Evolutionary conservation across 306 rosid species (phyloP).

Genomic region (Acacia confusa): DNA sequence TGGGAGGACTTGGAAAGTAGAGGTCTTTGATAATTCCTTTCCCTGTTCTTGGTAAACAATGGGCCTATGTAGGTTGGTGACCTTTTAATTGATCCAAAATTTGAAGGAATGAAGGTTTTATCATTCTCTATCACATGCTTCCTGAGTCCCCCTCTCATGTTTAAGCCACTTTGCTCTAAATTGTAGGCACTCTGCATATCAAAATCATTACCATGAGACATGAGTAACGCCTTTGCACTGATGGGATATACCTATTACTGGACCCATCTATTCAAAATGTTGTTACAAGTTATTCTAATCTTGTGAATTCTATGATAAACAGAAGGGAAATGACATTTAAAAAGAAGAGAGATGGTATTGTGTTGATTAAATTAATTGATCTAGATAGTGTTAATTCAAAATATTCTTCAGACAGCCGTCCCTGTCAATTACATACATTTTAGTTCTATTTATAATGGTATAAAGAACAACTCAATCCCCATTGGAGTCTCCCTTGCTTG

Average conservation of each 20-base stretch:
- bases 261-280: background rate
- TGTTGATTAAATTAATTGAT: background rate
- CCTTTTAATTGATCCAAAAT: background rate
- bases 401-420: background rate
- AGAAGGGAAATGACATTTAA: background rate
- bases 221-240: background rate
- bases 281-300: background rate
- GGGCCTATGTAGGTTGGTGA: background rate
- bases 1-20: slow-evolving; percentile 93
- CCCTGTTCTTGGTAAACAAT: background rate
- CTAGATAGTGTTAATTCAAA: background rate
- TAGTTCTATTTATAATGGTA: slow-evolving; percentile 4
- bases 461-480: background rate
- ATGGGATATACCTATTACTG: background rate
- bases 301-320: background rate
- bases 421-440: background rate
- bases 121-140: background rate
- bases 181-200: background rate
- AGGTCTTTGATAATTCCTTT: background rate
- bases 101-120: background rate
- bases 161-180: background rate
- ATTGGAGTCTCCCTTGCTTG: slow-evolving; percentile 15
- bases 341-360: background rate
- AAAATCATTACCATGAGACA: background rate
- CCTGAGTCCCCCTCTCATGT: background rate